These are phyloP conservation scores for Blastobotrys elegans DNA, from an alignment of 1,139 yeast genomes.

Conservation along the genomic window DNA sequence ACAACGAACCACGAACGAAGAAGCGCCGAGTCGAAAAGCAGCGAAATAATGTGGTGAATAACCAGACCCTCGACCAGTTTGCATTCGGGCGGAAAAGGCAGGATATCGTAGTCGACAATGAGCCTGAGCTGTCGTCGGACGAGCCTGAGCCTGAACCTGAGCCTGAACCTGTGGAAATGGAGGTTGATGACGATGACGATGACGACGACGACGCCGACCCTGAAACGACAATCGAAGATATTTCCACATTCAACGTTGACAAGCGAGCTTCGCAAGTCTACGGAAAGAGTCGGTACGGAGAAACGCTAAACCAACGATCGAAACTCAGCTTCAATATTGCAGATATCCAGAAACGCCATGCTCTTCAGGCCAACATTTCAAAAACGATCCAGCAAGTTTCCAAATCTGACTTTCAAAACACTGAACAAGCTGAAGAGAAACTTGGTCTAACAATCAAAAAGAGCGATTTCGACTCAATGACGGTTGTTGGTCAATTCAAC, in stretches of 20 bases:
- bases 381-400: conserved; percentile 3
- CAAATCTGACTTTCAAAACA: conserved; percentile 30
- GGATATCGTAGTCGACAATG: conserved; percentile 8
- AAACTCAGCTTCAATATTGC: neutral
- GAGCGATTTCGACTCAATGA: conserved; percentile 52
- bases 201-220: neutral
- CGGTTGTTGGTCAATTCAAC: conserved; percentile 86
- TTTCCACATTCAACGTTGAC: neutral
- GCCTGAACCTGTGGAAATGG: conserved; percentile 8
- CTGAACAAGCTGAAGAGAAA: conserved; percentile 43
- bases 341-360: neutral
- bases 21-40: neutral
- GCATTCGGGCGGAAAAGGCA: neutral
- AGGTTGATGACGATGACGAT: conserved; percentile 7
- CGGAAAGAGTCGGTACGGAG: conserved; percentile 5
- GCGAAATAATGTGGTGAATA: neutral
- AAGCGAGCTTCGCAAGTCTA: neutral
- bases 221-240: neutral
- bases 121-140: neutral
- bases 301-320: conserved; percentile 5
- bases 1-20: neutral
- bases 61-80: conserved; percentile 6
- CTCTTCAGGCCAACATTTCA: neutral
- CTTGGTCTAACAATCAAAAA: conserved; percentile 31
- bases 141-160: conserved; percentile 8